phyloP scores from a whole-genome alignment of 441 rosid genomes.

The Gossypium trilobum region DNA sequence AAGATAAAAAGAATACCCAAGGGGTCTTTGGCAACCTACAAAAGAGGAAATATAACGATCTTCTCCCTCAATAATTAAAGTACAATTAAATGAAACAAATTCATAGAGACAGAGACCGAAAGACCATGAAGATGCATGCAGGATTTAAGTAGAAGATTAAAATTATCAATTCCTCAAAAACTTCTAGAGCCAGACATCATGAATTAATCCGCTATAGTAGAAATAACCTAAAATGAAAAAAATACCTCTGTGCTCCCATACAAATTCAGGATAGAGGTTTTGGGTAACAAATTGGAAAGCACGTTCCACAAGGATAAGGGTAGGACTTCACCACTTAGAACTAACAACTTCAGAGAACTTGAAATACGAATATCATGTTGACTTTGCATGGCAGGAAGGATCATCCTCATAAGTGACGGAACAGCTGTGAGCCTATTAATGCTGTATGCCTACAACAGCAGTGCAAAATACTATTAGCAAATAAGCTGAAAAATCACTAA shows the following conservation, averaged over 20 bases:
- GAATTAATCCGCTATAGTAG: neutral
- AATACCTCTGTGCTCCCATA: conserved; percentile 89
- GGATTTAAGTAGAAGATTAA: neutral
- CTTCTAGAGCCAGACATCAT: neutral
- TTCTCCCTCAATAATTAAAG: neutral
- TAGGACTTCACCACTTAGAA: conserved; percentile 81
- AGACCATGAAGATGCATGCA: neutral
- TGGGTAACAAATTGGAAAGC: conserved; percentile 57
- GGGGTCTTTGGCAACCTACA: neutral
- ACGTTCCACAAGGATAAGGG: conserved; percentile 63
- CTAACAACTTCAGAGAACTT: conserved; percentile 53
- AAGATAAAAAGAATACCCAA: neutral
- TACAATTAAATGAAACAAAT: neutral
- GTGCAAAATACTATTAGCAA: neutral
- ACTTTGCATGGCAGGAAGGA: conserved; percentile 60
- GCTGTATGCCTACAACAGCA: conserved; percentile 50
- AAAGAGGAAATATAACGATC: neutral
- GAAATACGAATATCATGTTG: conserved; percentile 28
- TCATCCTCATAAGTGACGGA: conserved; percentile 69
- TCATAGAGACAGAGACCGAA: neutral
- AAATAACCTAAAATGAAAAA: conserved; percentile 8
- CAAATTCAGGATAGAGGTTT: conserved; percentile 62
- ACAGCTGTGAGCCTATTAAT: conserved; percentile 65
- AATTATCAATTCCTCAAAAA: neutral
- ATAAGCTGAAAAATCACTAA: neutral